Base-by-base conservation (phyloP, 139 green algal genomes). In the Closterium sp. region DNA sequence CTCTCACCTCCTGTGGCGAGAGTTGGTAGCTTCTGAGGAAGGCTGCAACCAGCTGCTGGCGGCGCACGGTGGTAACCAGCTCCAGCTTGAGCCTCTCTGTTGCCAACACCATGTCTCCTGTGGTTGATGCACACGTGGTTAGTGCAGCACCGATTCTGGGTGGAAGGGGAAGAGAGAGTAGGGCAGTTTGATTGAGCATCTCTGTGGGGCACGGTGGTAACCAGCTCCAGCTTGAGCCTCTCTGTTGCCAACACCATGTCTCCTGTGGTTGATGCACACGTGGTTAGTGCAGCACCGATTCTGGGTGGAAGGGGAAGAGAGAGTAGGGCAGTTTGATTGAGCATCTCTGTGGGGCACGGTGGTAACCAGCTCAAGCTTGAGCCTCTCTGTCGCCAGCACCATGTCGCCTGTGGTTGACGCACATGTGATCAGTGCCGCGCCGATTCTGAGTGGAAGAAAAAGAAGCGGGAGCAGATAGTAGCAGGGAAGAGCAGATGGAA, bases 21-120 rank as follows among this genome's bases (percentile, higher is more conserved):
- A 99, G 97, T 95, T 99, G 98, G 93, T 99, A 99, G 89, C 97
- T 96, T 29, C 97, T 90, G 91, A 99, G 93, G 92, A 99, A 99
- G 21, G 95, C 89, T 7, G 95, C 87, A 29, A 99, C 96, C 62
- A 98, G 94, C 24, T 93, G 32, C 70, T 91, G 89, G 6, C 93
- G 42, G 4, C 38, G 31, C 24, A 42, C n/a, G 0, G 34, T 91
- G 31, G n/a, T 88, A 19, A 94, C 93, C 88, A 95, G 93, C 92
- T 95, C 93, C 3, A 31, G 21, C 7, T 93, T 94, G 22, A 95
- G 86, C 79, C 88, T 31, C 85, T 95, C 93, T 50, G 93, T 95
- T 45, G 91, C 93, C 27, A 31, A 34, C 31, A 95, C 87, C 91
- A 95, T 94, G 45, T 94, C 91, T 11, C 93, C 91, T 0, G 93